Conservation (phyloP, 768 basidiomycete species). For the Cytidiella melzeri region DNA sequence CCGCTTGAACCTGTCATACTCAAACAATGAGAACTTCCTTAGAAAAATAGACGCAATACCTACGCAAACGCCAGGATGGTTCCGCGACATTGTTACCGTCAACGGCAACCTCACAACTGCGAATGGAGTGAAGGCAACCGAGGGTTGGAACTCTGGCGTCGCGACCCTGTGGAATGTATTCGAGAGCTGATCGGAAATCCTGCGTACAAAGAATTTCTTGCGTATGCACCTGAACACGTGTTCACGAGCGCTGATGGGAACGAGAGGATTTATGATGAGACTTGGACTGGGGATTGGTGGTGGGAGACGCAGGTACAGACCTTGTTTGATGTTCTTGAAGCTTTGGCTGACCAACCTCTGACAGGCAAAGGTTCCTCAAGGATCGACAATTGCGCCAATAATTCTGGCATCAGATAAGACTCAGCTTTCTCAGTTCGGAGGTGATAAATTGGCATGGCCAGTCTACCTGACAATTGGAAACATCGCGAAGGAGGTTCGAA, state of each 20-base stretch:
- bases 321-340: neutral
- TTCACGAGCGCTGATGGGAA: constrained; percentile 24
- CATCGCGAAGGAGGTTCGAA: constrained; percentile 14
- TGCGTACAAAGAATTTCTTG: constrained; percentile 25
- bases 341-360: neutral
- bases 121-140: too few species aligned
- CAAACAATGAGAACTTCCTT: too few species aligned
- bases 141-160: too few species aligned
- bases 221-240: constrained; percentile 31
- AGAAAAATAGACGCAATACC: too few species aligned
- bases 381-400: constrained; percentile 10
- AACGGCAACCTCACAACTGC: too few species aligned
- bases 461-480: constrained; percentile 15
- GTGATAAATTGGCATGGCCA: constrained; percentile 13
- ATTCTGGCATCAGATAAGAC: constrained; percentile 14
- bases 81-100: too few species aligned
- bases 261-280: constrained; percentile 30
- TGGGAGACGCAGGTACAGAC: constrained; percentile 33
- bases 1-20: too few species aligned
- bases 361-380: constrained; percentile 1
- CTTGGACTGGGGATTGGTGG: constrained; percentile 48
- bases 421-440: neutral
- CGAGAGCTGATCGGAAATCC: constrained; percentile 29
- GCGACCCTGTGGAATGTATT: constrained; percentile 33
- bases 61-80: too few species aligned